Evolutionary conservation across 495 filamentous ascomycete species (phyloP), one percentile per base, ranked within the genome.

Genomic region (Extremus antarcticus): DNA sequence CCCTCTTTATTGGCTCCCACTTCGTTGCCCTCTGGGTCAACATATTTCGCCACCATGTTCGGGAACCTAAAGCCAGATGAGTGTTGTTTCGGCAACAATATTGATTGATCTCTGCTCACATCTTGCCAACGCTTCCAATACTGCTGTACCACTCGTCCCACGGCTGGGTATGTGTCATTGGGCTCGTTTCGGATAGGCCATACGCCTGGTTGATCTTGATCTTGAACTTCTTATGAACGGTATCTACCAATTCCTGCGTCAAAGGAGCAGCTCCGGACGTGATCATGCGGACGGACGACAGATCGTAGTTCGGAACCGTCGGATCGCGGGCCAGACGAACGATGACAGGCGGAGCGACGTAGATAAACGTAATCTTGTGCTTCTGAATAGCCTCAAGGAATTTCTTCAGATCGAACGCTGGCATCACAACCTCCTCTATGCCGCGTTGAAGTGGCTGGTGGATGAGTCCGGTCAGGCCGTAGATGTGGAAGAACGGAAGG

Each of bases 401-500:
- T 32, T 76, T 79, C 54, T 84, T 80, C 17, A 95, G 73, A 38
- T 91, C 86, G 65, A 95, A 97, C 50, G 84, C 85, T 11, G 82
- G 70, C 80, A 95, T 85, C 8, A 95, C 82, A 1, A 90, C 66
- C 0, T 83, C 70, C 25, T 77, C 71, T 45, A 82, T 72, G 16
- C 90, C 90, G 38, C 73, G 69, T 65, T 81, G 83, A 8, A 94
- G 62, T n/a, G 74, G 66, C 54, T 76, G 73, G 57, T 86, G 83
- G 35, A 89, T 68, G 3, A 86, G 68, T 55, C 77, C 80, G 4
- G 74, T 84, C 13, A 68, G 51, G 29, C 62, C 86, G 61, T 94
- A 96, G 54, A 83, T 90, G 68, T 96, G 90, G 70, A 88, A 95
- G 65, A 96, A 94, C 0, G 91, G 76, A n/a, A 95, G 63, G 53